Evolutionary conservation across 176 grass and related monocot genomes (phyloP), one percentile per base, ranked within the genome.

Genomic region (Hordeum marinum): DNA sequence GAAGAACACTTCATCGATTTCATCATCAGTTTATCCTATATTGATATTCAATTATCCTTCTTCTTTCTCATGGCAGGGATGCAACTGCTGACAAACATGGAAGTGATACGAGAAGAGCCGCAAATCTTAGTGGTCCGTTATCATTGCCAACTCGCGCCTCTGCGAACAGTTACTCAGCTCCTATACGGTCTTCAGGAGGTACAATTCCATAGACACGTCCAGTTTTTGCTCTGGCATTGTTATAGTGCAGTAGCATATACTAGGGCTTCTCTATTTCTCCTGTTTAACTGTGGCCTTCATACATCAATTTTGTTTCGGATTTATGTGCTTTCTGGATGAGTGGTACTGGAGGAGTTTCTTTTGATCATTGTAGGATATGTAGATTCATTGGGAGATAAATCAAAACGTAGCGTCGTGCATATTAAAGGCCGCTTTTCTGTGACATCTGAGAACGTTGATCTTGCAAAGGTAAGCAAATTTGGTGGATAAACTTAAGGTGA

Each of bases 381-480:
- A 45, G 96, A 99, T 75, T 96, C 93, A 25, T 90, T 89, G 74
- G 96, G 89, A 3, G 93, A 99, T 18, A 99, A 96, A 76, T 89
- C 91, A 57, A 99, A 96, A 83, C 91, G 87, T 24, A 99, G 91
- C 74, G 88, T 99, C 39, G 96, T 99, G 70, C 91, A 99, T 85
- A 92, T 92, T 94, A 99, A 96, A 93, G 96, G 96, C 15, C 94
- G 96, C 41, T 99, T 99, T 89, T 99, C 96, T 35, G 96, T 99
- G 85, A 99, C 96, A 80, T 99, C 96, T 88, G 96, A 99, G 84
- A 99, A 94, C 76, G 90, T 99, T 0, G 96, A 99, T 94, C 96
- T 99, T 90, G 96, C 85, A 71, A 96, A 99, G 88, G 96, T 96
- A 64, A 84, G 85, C 62, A 39, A 24, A 79, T 73, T 78, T 13